phyloP scores from a whole-genome alignment of 2,329 filamentous ascomycete species.

The Didymella keratinophila region DNA sequence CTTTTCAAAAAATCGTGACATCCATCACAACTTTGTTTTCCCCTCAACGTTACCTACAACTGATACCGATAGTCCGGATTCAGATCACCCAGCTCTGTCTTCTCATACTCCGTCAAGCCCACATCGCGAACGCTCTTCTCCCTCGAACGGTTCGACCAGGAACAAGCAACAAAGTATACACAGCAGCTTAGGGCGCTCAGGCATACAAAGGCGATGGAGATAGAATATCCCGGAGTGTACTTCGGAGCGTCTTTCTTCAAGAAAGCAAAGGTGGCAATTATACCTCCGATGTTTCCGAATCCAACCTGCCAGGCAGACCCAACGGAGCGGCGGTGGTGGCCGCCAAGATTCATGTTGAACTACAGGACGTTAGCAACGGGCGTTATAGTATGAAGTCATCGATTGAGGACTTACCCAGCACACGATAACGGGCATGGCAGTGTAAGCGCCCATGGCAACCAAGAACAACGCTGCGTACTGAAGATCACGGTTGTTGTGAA shows the following conservation, averaged over 20 bases:
- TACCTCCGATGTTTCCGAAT: constrained; percentile 60
- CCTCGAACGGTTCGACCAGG: constrained; percentile 67
- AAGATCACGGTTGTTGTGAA: constrained; percentile 71
- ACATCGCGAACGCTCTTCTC: constrained; percentile 57
- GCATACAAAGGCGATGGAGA: constrained; percentile 76
- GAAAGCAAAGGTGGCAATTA: constrained; percentile 62
- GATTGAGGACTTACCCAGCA: constrained; percentile 52
- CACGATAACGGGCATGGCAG: constrained; percentile 83
- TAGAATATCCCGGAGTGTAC: constrained; percentile 77
- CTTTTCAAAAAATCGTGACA: background rate
- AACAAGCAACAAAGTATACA: constrained; percentile 67
- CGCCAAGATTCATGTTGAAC: constrained; percentile 63
- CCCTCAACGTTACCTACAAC: constrained; percentile 49
- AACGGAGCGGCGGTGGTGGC: constrained; percentile 59
- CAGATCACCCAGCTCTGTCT: constrained; percentile 67
- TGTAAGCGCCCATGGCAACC: constrained; percentile 79
- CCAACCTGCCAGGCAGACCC: constrained; percentile 61
- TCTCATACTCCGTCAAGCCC: constrained; percentile 67
- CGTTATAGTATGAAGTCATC: background rate
- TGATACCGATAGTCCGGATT: constrained; percentile 68
- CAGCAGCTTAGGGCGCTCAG: constrained; percentile 69
- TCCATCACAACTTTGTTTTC: background rate
- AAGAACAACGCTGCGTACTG: constrained; percentile 86
- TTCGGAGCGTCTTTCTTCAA: constrained; percentile 67
- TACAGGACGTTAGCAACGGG: background rate